phyloP scores from a whole-genome alignment of 305 asterid genomes.

The Rubia peregrina region DNA sequence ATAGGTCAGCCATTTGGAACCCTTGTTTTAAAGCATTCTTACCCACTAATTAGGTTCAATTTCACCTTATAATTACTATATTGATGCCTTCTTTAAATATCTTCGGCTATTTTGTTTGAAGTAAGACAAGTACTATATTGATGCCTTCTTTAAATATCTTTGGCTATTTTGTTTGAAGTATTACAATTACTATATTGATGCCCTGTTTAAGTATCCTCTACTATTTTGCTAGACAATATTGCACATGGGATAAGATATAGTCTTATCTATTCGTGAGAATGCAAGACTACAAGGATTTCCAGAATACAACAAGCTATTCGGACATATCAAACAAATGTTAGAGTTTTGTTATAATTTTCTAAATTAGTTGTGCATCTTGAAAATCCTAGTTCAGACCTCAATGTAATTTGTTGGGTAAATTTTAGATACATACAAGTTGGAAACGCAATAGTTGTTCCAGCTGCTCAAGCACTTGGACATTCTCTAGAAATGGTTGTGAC shows the following conservation, averaged over 20 bases:
- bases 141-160: no score
- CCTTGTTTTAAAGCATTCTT: no score
- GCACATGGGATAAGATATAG: slow-evolving; percentile 66
- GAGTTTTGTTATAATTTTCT: not conserved
- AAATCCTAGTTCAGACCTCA: not conserved
- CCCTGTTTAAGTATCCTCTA: no score
- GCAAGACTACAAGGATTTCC: slow-evolving; percentile 93
- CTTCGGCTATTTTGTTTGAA: no score
- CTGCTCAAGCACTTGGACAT: slow-evolving; percentile 66
- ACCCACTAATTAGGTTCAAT: no score
- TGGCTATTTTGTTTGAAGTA: no score
- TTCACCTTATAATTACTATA: no score
- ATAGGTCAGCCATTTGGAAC: no score
- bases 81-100: no score
- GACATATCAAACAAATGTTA: slow-evolving; percentile 73
- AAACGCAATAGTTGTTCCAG: slow-evolving; percentile 88
- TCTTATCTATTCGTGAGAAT: slow-evolving; percentile 72
- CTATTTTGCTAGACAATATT: slow-evolving; percentile 31
- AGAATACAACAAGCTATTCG: slow-evolving; percentile 56
- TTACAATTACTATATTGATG: no score
- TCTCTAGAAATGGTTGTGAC: slow-evolving; percentile 45
- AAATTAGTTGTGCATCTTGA: not conserved
- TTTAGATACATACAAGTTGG: slow-evolving; percentile 77
- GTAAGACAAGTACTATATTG: no score
- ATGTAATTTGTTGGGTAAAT: not conserved